phyloP scores from a whole-genome alignment of 371 early-diverging fungal species.

The Aphelidium insulamus region DNA sequence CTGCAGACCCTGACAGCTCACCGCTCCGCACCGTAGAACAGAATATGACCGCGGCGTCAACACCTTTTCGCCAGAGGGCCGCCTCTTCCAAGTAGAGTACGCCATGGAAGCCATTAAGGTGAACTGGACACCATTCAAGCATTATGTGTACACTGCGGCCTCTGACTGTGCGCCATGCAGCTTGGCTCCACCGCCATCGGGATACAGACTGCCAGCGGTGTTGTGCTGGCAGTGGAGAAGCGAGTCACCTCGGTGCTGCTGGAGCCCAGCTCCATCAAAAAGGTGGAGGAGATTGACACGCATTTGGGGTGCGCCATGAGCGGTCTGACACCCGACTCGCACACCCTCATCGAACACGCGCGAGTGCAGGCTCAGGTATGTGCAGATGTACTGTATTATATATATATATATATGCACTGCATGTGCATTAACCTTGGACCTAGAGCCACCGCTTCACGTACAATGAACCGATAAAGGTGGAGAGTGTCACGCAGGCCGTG shows the following conservation, averaged over 20 bases:
- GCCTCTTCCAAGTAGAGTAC: slow-evolving; percentile 97
- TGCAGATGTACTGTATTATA: too few species aligned
- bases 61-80: slow-evolving; percentile 96
- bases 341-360: slow-evolving; percentile 93
- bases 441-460: slow-evolving; percentile 87
- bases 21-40: too few species aligned
- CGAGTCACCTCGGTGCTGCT: slow-evolving; percentile 77
- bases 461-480: slow-evolving; percentile 81
- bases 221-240: slow-evolving; percentile 90
- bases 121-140: slow-evolving; percentile 2
- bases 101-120: slow-evolving; percentile 98
- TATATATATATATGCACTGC: background rate
- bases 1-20: too few species aligned
- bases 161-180: too few species aligned
- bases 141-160: too few species aligned
- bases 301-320: slow-evolving; percentile 93
- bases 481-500: slow-evolving; percentile 86
- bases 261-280: slow-evolving; percentile 84
- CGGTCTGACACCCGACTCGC: slow-evolving; percentile 87
- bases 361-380: slow-evolving; percentile 79
- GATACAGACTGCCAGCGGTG: slow-evolving; percentile 79
- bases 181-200: slow-evolving; percentile 94
- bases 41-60: slow-evolving; percentile 97
- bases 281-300: slow-evolving; percentile 81
- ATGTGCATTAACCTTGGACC: background rate